These are phyloP conservation scores for Primulina tabacum DNA, from an alignment of 257 asterid genomes.

Conservation along the genomic window DNA sequence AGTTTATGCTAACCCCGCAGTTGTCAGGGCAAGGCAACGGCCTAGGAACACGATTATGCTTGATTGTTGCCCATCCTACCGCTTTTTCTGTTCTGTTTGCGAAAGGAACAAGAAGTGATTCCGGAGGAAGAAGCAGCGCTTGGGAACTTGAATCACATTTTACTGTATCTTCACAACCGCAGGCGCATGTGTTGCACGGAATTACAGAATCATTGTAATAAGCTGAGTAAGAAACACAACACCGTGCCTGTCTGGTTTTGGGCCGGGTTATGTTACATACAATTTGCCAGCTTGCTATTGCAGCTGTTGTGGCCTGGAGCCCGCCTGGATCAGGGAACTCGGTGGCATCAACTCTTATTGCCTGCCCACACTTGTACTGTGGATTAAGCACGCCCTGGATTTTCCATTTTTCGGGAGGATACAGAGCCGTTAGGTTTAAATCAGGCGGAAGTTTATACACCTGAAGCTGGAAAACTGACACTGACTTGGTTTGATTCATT, in stretches of 20 bases:
- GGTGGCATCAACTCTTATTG: slow-evolving; percentile 39
- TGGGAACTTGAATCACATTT: slow-evolving; percentile 32
- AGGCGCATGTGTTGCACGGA: slow-evolving; percentile 66
- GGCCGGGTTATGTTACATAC: slow-evolving; percentile 62
- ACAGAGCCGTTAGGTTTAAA: too few relatives aligned
- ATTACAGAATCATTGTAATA: slow-evolving; percentile 49
- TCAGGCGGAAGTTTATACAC: slow-evolving; percentile 60
- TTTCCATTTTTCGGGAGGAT: slow-evolving; percentile 50
- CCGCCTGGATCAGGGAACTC: slow-evolving; percentile 41
- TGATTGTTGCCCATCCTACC: slow-evolving; percentile 40
- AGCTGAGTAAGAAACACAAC: slow-evolving; percentile 68
- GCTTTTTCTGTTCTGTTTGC: slow-evolving; percentile 43
- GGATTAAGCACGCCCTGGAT: slow-evolving; percentile 57
- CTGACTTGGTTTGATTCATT: slow-evolving; percentile 52
- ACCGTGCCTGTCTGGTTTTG: slow-evolving; percentile 31
- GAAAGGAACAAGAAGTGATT: slow-evolving; percentile 59
- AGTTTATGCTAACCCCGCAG: slow-evolving; percentile 67
- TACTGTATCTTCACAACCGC: slow-evolving; percentile 38
- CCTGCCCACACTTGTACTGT: slow-evolving; percentile 49
- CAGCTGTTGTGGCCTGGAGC: too few relatives aligned
- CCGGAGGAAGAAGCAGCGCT: slow-evolving; percentile 48
- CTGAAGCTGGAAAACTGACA: slow-evolving; percentile 50
- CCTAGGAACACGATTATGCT: slow-evolving; percentile 30
- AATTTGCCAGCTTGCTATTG: slow-evolving; percentile 58
- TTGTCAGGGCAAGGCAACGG: slow-evolving; percentile 65